A percentile compares a stretch with the other conserved stretches of the same genome.
Conservation (phyloP, 176 grass and related monocot species). For the Hsuehochloa calcarea region DNA sequence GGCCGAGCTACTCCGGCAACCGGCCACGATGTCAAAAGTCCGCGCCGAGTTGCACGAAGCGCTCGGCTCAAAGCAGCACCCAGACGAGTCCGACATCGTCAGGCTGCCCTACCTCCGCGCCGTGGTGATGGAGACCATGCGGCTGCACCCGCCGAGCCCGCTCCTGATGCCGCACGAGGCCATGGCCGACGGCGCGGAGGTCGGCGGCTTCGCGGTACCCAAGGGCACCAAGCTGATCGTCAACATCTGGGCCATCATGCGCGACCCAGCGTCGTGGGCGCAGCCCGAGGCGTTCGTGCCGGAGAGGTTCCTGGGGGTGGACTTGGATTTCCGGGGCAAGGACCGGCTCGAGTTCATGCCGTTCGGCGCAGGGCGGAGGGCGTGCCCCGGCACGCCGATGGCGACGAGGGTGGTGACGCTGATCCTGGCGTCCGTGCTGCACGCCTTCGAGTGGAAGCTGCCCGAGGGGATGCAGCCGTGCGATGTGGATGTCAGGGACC, state of each 20-base stretch:
- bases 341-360: slow-evolving; percentile 48
- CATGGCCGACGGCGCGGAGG: slow-evolving; percentile 32
- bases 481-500: slow-evolving; percentile 49
- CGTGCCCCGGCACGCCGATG: slow-evolving; percentile 58
- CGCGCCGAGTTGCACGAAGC: slow-evolving; percentile 40
- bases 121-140: slow-evolving; percentile 64
- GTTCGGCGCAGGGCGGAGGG: slow-evolving; percentile 56
- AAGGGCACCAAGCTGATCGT: slow-evolving; percentile 41
- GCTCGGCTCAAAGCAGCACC: slow-evolving; percentile 37
- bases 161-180: slow-evolving; percentile 56
- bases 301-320: slow-evolving; percentile 43
- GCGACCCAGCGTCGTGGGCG: slow-evolving; percentile 46
- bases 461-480: slow-evolving; percentile 43
- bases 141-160: slow-evolving; percentile 57
- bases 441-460: slow-evolving; percentile 58
- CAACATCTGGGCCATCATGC: slow-evolving; percentile 55
- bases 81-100: slow-evolving; percentile 27
- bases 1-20: slow-evolving; percentile 64
- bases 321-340: slow-evolving; percentile 37
- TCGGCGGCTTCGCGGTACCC: slow-evolving; percentile 46
- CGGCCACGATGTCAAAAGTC: slow-evolving; percentile 47
- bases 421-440: slow-evolving; percentile 40
- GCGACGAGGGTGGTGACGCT: slow-evolving; percentile 46
- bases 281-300: slow-evolving; percentile 45
- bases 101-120: slow-evolving; percentile 54